phyloP scores from a whole-genome alignment of 2,329 filamentous ascomycete species.

The Phoma sp. region DNA sequence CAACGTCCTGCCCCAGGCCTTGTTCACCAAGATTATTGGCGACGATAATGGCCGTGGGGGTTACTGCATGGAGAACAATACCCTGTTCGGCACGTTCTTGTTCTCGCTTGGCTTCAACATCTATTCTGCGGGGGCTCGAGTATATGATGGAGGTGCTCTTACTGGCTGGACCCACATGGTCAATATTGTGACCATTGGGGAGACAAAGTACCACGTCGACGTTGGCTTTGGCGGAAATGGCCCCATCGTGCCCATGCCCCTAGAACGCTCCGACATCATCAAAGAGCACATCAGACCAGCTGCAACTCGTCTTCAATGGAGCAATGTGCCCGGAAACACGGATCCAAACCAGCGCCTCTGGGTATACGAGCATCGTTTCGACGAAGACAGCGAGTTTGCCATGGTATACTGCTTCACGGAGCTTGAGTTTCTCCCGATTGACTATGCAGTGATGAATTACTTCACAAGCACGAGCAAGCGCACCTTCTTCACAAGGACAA shows the following conservation, averaged over 20 bases:
- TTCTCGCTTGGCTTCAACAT: constrained; percentile 59
- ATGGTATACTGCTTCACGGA: constrained; percentile 69
- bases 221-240: constrained; percentile 54
- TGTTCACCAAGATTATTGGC: constrained; percentile 64
- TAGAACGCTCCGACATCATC: constrained; percentile 38
- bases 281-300: constrained; percentile 43
- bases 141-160: constrained; percentile 39
- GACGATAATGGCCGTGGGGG: constrained; percentile 59
- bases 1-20: constrained; percentile 56
- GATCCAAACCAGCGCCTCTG: constrained; percentile 52
- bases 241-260: constrained; percentile 48
- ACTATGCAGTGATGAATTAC: constrained; percentile 46
- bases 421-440: constrained; percentile 44
- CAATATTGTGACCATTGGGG: constrained; percentile 52
- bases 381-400: constrained; percentile 61
- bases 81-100: constrained; percentile 60
- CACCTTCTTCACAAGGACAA: constrained; percentile 41
- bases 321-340: constrained; percentile 41
- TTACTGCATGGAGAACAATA: constrained; percentile 69
- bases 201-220: constrained; percentile 49
- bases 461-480: constrained; percentile 44
- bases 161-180: constrained; percentile 55
- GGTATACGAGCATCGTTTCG: constrained; percentile 51
- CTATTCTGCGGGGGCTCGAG: constrained; percentile 51
- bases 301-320: constrained; percentile 42